Base-by-base conservation (phyloP, 2,329 filamentous ascomycete species). In the Aspergillus uvarum region DNA sequence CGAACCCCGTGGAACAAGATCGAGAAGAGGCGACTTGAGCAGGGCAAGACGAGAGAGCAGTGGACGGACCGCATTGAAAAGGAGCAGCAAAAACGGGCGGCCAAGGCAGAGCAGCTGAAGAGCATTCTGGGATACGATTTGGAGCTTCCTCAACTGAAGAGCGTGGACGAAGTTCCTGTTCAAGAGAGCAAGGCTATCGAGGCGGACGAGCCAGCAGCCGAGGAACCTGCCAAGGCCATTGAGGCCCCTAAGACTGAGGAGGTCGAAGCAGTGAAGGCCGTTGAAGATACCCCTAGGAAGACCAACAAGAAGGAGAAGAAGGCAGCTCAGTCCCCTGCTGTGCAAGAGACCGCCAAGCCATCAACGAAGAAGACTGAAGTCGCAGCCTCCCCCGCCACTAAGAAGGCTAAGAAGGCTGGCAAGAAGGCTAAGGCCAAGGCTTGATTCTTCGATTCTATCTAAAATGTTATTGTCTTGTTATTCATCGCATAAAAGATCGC, bases 1-100 rank as follows among this genome's bases (percentile, higher is more conserved):
- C 84, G 84, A 63, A 87, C 94, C 12, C 94, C 95, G 21, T 89
- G 91, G 83, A 95, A 92, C 78, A 90, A 90, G 79, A 89, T 98
- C 74, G 90, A 89, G 61, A 91, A 91, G 53, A 83, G 87, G 68
- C 84, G 86, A 68, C 82, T 98, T 65, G 87, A 89, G 70, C 86
- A 88, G 72, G 89, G 90, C 47, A 84, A 86, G 66, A 86, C 89
- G 21, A 86, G 92, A 71, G 85, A 89, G 38, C 81, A 82, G n/a
- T 99, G 95, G 95, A 82, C 87, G 60, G 85, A 85, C 78, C 89
- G 88, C 74, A 86, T 95, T 57, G 79, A 83, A 56, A 87, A 84
- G 68, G 93, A 96, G 81, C 84, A 89, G 75, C 82, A 84, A 74
- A 88, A 85, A 76, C 84, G 95, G 57, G 78, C 80, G 42, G 82